Evolutionary conservation across 257 asterid species (phyloP).

Genomic region (Primulina eburnea): DNA sequence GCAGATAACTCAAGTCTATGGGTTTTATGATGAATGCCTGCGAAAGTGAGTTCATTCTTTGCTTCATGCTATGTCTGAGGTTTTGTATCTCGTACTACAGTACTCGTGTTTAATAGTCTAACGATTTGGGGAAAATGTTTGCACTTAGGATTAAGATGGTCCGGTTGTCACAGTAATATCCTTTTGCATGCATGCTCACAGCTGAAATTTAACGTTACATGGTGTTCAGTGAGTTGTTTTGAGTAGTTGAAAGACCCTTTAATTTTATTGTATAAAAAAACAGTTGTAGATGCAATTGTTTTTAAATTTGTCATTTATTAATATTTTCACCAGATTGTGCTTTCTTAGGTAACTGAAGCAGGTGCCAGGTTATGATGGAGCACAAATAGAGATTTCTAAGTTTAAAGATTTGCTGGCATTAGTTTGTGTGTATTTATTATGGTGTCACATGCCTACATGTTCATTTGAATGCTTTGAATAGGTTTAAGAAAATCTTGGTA

Average conservation of each 20-base stretch:
- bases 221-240: background rate
- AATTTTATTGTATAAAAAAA: background rate
- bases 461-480: background rate
- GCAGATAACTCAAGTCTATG: constrained; percentile 83
- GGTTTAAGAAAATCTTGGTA: background rate
- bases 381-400: background rate
- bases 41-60: constrained; percentile 56
- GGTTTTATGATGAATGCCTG: constrained; percentile 77
- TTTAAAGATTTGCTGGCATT: background rate
- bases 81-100: constrained; percentile 11
- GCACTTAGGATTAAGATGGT: background rate
- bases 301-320: background rate
- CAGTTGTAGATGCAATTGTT: background rate
- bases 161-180: constrained; percentile 1
- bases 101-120: background rate
- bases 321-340: background rate
- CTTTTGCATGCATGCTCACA: background rate
- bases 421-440: background rate
- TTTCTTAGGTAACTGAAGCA: background rate
- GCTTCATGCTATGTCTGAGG: constrained; percentile 1
- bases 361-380: background rate
- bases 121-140: background rate
- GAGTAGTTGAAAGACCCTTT: constrained; percentile 12
- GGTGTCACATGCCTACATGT: background rate
- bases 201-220: background rate